These are phyloP conservation scores for Botryosphaeria dothidea DNA, from an alignment of 2,329 filamentous ascomycete genomes.

Conservation along the genomic window DNA sequence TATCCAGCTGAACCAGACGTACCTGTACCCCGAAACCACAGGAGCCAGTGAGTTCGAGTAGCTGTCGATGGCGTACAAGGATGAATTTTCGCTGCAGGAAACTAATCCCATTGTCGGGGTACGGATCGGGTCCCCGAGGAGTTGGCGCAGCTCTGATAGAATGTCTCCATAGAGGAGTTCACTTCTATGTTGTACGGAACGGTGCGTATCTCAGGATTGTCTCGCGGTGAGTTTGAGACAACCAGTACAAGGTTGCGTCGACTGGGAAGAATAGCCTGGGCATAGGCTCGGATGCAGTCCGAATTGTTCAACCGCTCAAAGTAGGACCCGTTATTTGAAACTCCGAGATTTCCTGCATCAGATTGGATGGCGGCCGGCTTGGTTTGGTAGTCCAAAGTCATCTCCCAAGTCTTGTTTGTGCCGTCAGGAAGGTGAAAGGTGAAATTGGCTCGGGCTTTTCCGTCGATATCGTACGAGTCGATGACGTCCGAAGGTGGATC, in stretches of 20 bases:
- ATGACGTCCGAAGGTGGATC: too few relatives aligned
- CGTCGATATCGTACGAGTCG: too few relatives aligned
- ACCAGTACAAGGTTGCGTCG: constrained; percentile 24
- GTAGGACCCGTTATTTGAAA: too few relatives aligned
- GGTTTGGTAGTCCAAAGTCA: too few relatives aligned
- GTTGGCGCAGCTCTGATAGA: too few relatives aligned
- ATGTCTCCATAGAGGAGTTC: too few relatives aligned
- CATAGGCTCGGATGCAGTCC: constrained; percentile 26
- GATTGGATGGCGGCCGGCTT: too few relatives aligned
- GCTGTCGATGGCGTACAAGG: not conserved
- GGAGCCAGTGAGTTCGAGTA: constrained; percentile 15
- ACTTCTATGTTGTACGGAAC: too few relatives aligned
- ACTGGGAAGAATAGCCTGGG: constrained; percentile 20
- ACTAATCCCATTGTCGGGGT: not conserved
- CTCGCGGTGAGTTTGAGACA: not conserved
- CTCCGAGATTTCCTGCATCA: too few relatives aligned
- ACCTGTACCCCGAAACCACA: not conserved
- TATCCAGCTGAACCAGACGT: constrained; percentile 13
- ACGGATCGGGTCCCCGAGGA: not conserved
- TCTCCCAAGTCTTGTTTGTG: too few relatives aligned
- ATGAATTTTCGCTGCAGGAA: not conserved
- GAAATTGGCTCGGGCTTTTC: too few relatives aligned
- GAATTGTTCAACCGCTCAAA: constrained; percentile 20
- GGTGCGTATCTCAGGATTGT: not conserved
- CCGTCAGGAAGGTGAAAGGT: not conserved